These are phyloP conservation scores for Talaromyces piceae DNA, from an alignment of 2,329 filamentous ascomycete genomes.

Conservation along the genomic window DNA sequence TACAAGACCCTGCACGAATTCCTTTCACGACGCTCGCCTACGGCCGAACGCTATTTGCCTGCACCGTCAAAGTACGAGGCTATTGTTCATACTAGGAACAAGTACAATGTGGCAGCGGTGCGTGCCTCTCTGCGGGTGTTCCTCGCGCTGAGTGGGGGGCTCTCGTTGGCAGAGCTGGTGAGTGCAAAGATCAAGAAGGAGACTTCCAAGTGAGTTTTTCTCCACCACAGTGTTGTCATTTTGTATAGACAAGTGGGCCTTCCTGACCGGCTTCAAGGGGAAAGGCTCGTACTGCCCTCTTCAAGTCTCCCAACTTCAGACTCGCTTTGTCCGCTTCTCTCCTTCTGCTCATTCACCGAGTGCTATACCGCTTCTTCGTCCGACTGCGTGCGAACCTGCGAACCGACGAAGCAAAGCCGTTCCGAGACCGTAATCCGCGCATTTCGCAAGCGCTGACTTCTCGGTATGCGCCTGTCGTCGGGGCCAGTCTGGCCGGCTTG, in stretches of 20 bases:
- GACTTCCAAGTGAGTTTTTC: conserved; percentile 16
- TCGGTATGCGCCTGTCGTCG: conserved; percentile 77
- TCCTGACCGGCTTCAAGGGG: conserved; percentile 19
- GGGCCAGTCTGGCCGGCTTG: conserved; percentile 78
- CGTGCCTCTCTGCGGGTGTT: conserved; percentile 67
- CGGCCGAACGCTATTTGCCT: conserved; percentile 48
- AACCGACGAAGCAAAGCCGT: conserved; percentile 69
- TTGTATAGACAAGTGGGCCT: conserved; percentile 2
- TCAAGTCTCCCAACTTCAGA: conserved; percentile 60
- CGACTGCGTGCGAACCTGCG: conserved; percentile 72
- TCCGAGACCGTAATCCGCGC: conserved; percentile 73
- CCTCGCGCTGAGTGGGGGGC: conserved; percentile 52
- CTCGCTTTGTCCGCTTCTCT: conserved; percentile 76
- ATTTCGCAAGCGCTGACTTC: conserved; percentile 71
- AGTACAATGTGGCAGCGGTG: conserved; percentile 63
- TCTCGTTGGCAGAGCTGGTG: conserved; percentile 57
- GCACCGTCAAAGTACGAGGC: conserved; percentile 46
- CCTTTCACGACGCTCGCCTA: conserved; percentile 62
- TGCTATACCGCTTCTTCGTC: conserved; percentile 83
- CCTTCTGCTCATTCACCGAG: conserved; percentile 78
- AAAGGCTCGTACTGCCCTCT: conserved; percentile 32
- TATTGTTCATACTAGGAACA: conserved; percentile 48
- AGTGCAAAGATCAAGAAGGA: conserved; percentile 19
- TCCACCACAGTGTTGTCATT: not conserved
- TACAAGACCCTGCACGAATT: conserved; percentile 80